A percentile compares a stretch with the other conserved stretches of the same genome.
phyloP scores from a whole-genome alignment of 164 flowering plant genomes.

The Paratinospora sagittata region DNA sequence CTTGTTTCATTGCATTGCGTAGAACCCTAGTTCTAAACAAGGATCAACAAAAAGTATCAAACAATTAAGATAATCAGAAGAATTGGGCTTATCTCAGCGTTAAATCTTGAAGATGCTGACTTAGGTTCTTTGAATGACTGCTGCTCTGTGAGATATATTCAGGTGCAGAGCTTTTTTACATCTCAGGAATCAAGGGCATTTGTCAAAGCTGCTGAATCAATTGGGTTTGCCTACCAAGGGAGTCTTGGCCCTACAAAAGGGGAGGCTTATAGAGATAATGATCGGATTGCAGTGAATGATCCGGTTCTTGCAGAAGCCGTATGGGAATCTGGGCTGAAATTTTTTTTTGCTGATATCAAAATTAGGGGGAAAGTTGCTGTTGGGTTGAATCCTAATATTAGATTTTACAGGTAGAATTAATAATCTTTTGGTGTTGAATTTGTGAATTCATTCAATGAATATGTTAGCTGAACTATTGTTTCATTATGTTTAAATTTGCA shows the following conservation, averaged over 20 bases:
- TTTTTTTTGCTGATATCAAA: constrained; percentile 53
- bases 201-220: constrained; percentile 57
- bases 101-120: too few species aligned
- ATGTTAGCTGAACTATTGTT: not conserved
- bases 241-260: constrained; percentile 90
- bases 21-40: too few species aligned
- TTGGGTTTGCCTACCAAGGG: constrained; percentile 85
- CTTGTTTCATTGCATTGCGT: not conserved
- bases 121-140: not conserved
- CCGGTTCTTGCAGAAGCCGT: constrained; percentile 64
- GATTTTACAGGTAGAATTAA: constrained; percentile 69
- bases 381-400: constrained; percentile 90
- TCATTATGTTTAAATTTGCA: too few species aligned
- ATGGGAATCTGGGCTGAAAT: constrained; percentile 78
- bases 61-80: too few species aligned
- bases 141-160: constrained; percentile 26
- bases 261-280: constrained; percentile 93
- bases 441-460: not conserved
- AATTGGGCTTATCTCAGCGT: too few species aligned
- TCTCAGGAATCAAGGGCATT: constrained; percentile 72
- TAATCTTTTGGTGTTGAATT: not conserved
- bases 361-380: constrained; percentile 79
- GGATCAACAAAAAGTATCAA: too few species aligned
- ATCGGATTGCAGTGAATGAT: constrained; percentile 71
- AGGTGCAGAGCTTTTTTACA: constrained; percentile 72